Base-by-base conservation (phyloP, 2,329 filamentous ascomycete genomes). In the Tolypocladium tropicale region DNA sequence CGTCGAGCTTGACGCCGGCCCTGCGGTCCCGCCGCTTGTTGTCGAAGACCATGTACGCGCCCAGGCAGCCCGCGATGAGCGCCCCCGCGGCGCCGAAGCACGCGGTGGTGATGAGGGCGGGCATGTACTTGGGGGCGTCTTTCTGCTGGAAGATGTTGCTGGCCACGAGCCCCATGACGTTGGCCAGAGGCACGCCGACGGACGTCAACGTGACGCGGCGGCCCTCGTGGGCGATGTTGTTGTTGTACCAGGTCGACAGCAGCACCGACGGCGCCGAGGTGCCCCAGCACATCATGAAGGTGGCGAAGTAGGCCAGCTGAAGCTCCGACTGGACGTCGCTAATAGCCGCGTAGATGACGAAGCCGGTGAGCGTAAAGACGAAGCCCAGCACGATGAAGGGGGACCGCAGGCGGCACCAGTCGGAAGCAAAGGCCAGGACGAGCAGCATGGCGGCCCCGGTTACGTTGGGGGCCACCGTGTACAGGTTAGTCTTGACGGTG, bases 251-350 rank as follows among this genome's bases (percentile, higher is more conserved):
- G 32, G 56, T 82, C 76, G 61, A 83, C 73, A 85, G 74, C 14
- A 92, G 75, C 10, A 91, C 87, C 0, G 83, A 88, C 0, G 89
- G 88, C 0, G 88, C 87, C 1, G 83, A 85, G 0, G 86, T 90
- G 18, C 88, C 88, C 84, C 86, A 90, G 12, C 84, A 87, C 86
- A 91, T 90, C 85, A 91, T 88, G 68, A 91, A 92, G 55, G 80
- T 84, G 6, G 87, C 86, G 60, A 84, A 90, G 65, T 91, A 91
- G 0, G 86, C 88, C 1, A 90, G 76, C 4, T 79, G 76, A n/a
- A 86, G 68, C 41, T 86, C 74, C 4, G 73, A 63, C 39, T 81
- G 68, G 18, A 90, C 82, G 61, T 85, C 77, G 60, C 83, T 74
- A 57, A 93, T 86, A 23, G 84, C 77, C 0, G 86, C 86, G 62